Percentiles rank a stretch among this genome's conserved stretches.
Evolutionary conservation across 176 grass and related monocot genomes (phyloP).

Genomic region (Thinopyrum elongatum): DNA sequence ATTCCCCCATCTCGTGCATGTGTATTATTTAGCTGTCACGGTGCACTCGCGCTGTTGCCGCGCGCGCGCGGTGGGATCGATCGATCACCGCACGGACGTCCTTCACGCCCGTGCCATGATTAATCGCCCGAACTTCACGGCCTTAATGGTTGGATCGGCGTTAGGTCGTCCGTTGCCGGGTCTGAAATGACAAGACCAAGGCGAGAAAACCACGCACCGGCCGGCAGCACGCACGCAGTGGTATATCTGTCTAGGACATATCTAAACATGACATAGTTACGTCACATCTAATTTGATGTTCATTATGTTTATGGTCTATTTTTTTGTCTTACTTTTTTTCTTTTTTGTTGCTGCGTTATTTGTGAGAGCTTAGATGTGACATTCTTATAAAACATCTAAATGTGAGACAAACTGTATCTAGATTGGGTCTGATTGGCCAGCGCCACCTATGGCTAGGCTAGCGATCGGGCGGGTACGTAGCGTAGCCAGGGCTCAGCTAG

Average conservation of each 20-base stretch:
- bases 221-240: background rate
- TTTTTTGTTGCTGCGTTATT: too few relatives aligned
- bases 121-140: background rate
- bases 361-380: too few relatives aligned
- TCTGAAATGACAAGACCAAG: slow-evolving; percentile 16
- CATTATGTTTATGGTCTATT: too few relatives aligned
- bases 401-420: background rate
- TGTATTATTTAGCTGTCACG: too few relatives aligned
- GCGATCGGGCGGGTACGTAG: background rate
- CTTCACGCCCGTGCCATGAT: background rate
- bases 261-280: too few relatives aligned
- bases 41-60: too few relatives aligned
- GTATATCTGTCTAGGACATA: too few relatives aligned
- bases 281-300: too few relatives aligned
- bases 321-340: too few relatives aligned
- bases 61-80: too few relatives aligned
- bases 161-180: background rate
- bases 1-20: too few relatives aligned
- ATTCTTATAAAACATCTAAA: too few relatives aligned
- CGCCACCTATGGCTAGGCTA: background rate
- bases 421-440: background rate
- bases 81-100: background rate
- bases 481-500: slow-evolving; percentile 2
- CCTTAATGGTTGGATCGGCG: background rate
- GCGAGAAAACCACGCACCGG: background rate